phyloP scores from a whole-genome alignment of 768 basidiomycete species.

The Naganishia kalamii region DNA sequence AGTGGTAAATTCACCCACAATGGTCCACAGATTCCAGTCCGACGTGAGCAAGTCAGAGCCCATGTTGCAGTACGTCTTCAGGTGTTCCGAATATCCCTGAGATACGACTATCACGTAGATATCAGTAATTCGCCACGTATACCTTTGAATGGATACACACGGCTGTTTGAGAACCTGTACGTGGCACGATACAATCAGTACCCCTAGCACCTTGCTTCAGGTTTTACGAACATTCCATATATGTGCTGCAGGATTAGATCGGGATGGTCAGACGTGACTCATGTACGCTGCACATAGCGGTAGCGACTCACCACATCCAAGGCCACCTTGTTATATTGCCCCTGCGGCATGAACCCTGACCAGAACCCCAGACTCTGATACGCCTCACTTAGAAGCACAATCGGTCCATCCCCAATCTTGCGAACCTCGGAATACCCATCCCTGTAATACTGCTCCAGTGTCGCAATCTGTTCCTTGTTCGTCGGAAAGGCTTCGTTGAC shows the following conservation, averaged over 20 bases:
- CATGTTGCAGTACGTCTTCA: constrained; percentile 36
- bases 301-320: constrained; percentile 40
- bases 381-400: constrained; percentile 33
- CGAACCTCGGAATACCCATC: constrained; percentile 31
- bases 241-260: constrained; percentile 32
- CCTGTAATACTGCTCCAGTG: constrained; percentile 33
- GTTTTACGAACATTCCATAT: constrained; percentile 37
- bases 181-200: not conserved
- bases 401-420: constrained; percentile 15
- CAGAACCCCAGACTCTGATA: constrained; percentile 38
- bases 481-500: constrained; percentile 43
- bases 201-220: not conserved
- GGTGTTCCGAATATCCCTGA: constrained; percentile 35
- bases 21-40: constrained; percentile 62
- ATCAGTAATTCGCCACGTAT: not conserved
- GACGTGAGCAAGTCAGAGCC: constrained; percentile 27
- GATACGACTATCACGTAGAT: constrained; percentile 13
- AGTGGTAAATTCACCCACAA: constrained; percentile 82
- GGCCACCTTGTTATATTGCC: constrained; percentile 33
- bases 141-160: not conserved
- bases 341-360: constrained; percentile 37
- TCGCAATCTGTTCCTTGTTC: constrained; percentile 26
- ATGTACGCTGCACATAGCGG: no score
- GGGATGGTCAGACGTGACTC: not conserved
- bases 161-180: constrained; percentile 22